Base-by-base conservation (phyloP, 1,284 basidiomycete species). In the Leccinum insigne region DNA sequence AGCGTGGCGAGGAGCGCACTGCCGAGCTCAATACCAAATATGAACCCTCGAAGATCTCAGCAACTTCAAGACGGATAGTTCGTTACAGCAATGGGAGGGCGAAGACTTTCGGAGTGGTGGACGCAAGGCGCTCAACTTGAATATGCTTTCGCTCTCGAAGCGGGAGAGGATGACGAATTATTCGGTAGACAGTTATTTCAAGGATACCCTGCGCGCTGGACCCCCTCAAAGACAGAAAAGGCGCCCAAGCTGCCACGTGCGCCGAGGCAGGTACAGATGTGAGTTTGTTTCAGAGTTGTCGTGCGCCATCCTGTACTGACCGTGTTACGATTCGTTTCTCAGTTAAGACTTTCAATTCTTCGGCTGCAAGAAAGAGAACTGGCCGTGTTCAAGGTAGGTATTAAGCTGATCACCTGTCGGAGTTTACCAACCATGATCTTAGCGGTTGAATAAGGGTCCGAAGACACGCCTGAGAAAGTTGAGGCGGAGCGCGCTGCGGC, bases 271-370 rank as follows among this genome's bases (percentile, higher is more conserved):
- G 87, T 96, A 66, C 82, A 87, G 14, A 85, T 93, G 91, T 93
- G 66, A 65, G 90, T 83, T 14, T 14, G 32, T 10, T 18, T 9
- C 5, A 9, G 11, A 35, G 47, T n/a, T 13, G 26, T 29, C 8
- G 13, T n/a, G 35, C 14, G 23, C 5, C 26, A 40, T 26, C 11
- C 9, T 35, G 32, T 35, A 35, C 32, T 35, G 32, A 35, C 32
- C 32, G 32, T 52, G 18, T 35, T 8, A 14, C n/a, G 8, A 61
- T 62, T 60, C 2, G 8, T 14, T 63, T 71, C 9, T 57, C 70
- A 96, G 94, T 70, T 91, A 97, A 80, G 97, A 99, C 77, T 98
- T 96, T 85, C 97, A 99, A 75, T 99, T 99, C 84, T 98, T 94
- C 82, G 93, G 72, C 81, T 99, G 58, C 96, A 99, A 77, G 94